Evolutionary conservation across 805 yeast species (phyloP).

Genomic region (Candida manassasensis): DNA sequence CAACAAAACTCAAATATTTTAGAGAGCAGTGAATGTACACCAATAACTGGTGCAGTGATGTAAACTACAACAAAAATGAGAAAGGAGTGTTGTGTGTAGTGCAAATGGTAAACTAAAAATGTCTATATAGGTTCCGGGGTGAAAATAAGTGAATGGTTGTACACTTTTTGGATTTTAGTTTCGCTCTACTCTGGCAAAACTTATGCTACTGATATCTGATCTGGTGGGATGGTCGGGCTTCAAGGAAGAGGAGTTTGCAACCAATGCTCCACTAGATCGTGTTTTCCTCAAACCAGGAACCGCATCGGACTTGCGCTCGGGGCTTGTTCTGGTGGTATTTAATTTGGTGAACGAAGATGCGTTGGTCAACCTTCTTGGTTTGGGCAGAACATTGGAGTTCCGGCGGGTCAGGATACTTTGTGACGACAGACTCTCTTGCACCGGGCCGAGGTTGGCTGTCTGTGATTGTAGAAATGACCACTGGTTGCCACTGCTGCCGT

Average conservation of each 20-base stretch:
- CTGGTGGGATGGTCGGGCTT: background rate
- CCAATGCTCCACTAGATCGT: conserved; percentile 1
- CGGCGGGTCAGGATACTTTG: conserved; percentile 1
- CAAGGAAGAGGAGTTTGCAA: background rate
- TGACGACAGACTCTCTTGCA: conserved; percentile 4
- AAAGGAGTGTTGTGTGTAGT: too few relatives aligned
- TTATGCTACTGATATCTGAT: conserved; percentile 3
- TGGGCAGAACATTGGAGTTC: background rate
- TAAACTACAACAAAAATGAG: too few relatives aligned
- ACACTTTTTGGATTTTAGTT: background rate
- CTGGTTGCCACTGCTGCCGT: conserved; percentile 5
- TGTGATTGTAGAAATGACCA: conserved; percentile 3
- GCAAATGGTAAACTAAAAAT: too few relatives aligned
- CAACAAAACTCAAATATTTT: too few relatives aligned
- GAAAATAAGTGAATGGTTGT: too few relatives aligned
- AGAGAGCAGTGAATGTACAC: too few relatives aligned
- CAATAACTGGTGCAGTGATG: too few relatives aligned
- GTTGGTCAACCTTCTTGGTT: conserved; percentile 1
- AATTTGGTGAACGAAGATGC: conserved; percentile 2
- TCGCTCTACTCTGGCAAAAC: conserved; percentile 4
- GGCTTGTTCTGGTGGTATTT: conserved; percentile 1
- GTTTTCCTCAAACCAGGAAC: conserved; percentile 1
- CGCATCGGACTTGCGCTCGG: background rate
- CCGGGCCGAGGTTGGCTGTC: background rate
- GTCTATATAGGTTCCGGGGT: too few relatives aligned